Percentiles rank a stretch among this genome's conserved stretches.
Conservation (phyloP, 371 early-diverging fungal genomes). For the Gilbertella persicaria region DNA sequence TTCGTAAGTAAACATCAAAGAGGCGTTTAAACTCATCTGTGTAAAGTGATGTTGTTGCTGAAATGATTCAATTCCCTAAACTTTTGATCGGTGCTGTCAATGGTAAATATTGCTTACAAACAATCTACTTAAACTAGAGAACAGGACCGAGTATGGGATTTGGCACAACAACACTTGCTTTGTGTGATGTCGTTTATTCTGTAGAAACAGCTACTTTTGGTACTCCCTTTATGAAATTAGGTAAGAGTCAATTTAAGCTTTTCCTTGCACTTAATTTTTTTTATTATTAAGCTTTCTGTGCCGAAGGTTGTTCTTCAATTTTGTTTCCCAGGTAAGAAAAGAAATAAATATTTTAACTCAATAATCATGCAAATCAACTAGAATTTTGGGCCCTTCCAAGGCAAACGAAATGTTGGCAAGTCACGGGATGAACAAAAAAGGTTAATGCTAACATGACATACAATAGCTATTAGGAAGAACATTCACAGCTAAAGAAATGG, state of each 20-base stretch:
- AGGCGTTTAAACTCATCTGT: not conserved
- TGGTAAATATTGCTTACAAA: conserved; percentile 37
- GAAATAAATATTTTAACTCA: not conserved
- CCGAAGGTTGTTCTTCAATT: conserved; percentile 69
- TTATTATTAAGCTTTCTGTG: conserved; percentile 49
- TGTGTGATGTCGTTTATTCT: conserved; percentile 72
- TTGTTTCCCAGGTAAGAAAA: conserved; percentile 50
- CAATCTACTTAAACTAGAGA: not conserved
- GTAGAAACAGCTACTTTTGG: conserved; percentile 61
- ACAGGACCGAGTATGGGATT: conserved; percentile 72
- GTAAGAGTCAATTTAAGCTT: conserved; percentile 10
- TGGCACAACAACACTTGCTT: conserved; percentile 67
- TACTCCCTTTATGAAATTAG: conserved; percentile 73
- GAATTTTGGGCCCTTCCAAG: conserved; percentile 59
- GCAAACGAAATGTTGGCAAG: conserved; percentile 67
- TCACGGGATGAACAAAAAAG: not conserved
- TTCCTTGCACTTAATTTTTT: not conserved
- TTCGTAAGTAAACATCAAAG: conserved; percentile 11
- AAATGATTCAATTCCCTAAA: conserved; percentile 70
- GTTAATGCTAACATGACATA: not conserved
- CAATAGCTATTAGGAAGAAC: conserved; percentile 45
- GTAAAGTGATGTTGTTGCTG: conserved; percentile 47
- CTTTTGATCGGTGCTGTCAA: conserved; percentile 74
- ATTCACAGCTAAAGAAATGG: conserved; percentile 59
- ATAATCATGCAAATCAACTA: not conserved